These are phyloP conservation scores for Diaporthe sp. DNA, from an alignment of 2,329 filamentous ascomycete genomes.

Conservation along the genomic window DNA sequence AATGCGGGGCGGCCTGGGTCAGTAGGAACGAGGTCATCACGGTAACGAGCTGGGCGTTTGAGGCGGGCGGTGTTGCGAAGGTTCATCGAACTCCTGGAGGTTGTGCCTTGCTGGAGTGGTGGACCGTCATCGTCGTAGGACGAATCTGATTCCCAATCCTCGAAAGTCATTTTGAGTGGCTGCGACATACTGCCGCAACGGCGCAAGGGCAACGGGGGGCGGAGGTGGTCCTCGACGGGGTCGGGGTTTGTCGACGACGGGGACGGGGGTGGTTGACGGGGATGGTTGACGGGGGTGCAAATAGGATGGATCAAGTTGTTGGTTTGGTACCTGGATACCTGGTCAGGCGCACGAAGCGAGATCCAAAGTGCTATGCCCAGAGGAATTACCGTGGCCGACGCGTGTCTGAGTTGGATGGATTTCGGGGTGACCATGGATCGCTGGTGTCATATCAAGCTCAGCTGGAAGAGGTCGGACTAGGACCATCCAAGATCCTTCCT, in stretches of 20 bases:
- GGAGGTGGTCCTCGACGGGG: not conserved
- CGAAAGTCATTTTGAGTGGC: not conserved
- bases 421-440: not conserved
- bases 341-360: not conserved
- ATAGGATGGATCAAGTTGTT: not conserved
- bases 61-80: not conserved
- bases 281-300: not conserved
- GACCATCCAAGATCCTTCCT: too few species aligned
- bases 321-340: not conserved
- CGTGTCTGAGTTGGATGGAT: not conserved
- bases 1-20: conserved; percentile 35
- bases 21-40: conserved; percentile 36
- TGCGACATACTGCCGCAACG: not conserved
- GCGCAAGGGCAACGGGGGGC: too few species aligned
- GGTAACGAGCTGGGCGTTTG: conserved; percentile 36
- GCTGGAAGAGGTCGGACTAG: not conserved
- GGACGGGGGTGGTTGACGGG: not conserved
- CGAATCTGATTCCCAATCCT: not conserved
- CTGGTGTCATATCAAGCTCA: not conserved
- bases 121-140: not conserved
- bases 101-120: not conserved
- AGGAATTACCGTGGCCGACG: not conserved
- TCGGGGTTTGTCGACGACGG: not conserved
- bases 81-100: not conserved
- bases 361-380: not conserved